Evolutionary conservation across 257 asterid species (phyloP), one percentile per base, ranked within the genome.

Genomic region (Buddleja alternifolia): DNA sequence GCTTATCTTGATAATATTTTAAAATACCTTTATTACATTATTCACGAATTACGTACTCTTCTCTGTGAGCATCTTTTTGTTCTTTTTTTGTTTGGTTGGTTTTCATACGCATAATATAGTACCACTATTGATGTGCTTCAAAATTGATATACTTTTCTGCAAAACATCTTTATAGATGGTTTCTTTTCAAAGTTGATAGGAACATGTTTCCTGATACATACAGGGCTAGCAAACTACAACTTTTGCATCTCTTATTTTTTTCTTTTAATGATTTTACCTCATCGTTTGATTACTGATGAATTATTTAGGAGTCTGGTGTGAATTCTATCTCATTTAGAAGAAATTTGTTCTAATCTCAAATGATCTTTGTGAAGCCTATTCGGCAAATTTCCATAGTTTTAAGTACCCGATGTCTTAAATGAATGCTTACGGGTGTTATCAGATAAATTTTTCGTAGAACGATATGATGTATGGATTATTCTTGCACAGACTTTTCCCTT

Each of bases 181-280:
- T 59, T 32, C 8, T 37, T 59, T 59, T 59, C 44, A 16, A 37
- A 53, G 60, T 11, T n/a, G n/a, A n/a, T n/a, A n/a, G n/a, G n/a
- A n/a, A n/a, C n/a, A n/a, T n/a, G n/a, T n/a, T n/a, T n/a, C n/a
- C n/a, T n/a, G n/a, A n/a, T n/a, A n/a, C n/a, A n/a, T 36, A 7
- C 8, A 25, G 12, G 23, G 63, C 16, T 56, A 58, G 36, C 10
- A 58, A 58, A 16, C n/a, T n/a, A n/a, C n/a, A n/a, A n/a, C n/a
- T n/a, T n/a, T n/a, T n/a, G n/a, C n/a, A n/a, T n/a, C n/a, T n/a
- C n/a, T n/a, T n/a, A n/a, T n/a, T n/a, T n/a, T n/a, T n/a, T n/a
- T n/a, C n/a, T n/a, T n/a, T n/a, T n/a, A n/a, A n/a, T n/a, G n/a
- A n/a, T n/a, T 7, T 21, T 23, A 7, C 23, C 8, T 61, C 24